phyloP scores from a whole-genome alignment of 352 stramenopile species.

The Phytophthora idaei region DNA sequence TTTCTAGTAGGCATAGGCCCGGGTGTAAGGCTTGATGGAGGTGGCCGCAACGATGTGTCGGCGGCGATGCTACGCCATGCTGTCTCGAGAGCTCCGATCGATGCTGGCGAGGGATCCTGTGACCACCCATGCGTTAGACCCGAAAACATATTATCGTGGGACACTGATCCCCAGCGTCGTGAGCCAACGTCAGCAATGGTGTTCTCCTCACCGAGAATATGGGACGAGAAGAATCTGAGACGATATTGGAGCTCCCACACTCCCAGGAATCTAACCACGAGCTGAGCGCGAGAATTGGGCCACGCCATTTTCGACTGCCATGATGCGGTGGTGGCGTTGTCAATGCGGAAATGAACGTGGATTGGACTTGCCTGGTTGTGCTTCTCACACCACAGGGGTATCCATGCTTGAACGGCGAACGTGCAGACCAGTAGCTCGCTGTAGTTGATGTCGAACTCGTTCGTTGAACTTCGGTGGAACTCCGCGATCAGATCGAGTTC shows the following conservation, averaged over 20 bases:
- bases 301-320: neutral
- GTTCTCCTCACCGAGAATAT: conserved; percentile 7
- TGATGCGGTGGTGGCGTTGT: neutral
- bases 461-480: neutral
- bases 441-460: conserved; percentile 36
- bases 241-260: neutral
- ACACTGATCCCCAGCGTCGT: too few relatives aligned
- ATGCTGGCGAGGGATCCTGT: neutral
- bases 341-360: neutral
- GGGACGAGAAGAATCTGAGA: conserved; percentile 8
- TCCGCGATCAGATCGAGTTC: neutral
- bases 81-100: neutral
- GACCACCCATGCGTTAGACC: neutral
- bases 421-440: conserved; percentile 18
- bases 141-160: too few relatives aligned
- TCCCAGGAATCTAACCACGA: neutral
- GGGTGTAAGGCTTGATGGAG: neutral
- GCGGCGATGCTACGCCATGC: neutral
- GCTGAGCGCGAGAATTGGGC: conserved; percentile 5
- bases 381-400: neutral
- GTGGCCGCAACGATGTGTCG: neutral
- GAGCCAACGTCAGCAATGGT: neutral
- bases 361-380: neutral
- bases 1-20: neutral
- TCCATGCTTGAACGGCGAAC: conserved; percentile 11